These are phyloP conservation scores for Amanita fuliginea DNA, from an alignment of 768 basidiomycete genomes.

Conservation along the genomic window DNA sequence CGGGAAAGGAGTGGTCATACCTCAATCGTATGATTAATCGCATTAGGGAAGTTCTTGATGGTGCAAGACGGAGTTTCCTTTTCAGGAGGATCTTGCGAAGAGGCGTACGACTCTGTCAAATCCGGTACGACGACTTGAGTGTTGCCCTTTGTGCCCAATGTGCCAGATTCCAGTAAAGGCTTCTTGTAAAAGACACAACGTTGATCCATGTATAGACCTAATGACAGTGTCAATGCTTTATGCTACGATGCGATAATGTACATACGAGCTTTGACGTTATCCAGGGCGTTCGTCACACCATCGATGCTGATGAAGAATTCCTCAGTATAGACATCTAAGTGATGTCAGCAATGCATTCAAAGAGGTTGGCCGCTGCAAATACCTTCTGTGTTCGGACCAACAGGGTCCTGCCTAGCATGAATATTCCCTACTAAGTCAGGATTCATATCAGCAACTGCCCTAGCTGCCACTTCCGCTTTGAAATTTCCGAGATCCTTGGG, in stretches of 20 bases:
- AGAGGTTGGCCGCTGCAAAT: conserved; percentile 17
- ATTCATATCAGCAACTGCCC: conserved; percentile 94
- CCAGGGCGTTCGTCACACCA: conserved; percentile 94
- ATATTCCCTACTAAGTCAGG: conserved; percentile 83
- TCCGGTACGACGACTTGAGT: conserved; percentile 92
- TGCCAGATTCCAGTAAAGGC: conserved; percentile 93
- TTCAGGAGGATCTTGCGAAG: conserved; percentile 98
- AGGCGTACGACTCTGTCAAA: conserved; percentile 92
- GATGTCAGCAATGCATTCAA: conserved; percentile 30
- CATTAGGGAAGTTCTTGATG: conserved; percentile 98
- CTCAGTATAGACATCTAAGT: conserved; percentile 74
- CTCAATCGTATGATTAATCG: conserved; percentile 96
- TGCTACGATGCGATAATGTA: conserved; percentile 8
- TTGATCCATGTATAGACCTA: conserved; percentile 96
- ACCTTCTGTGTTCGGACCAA: conserved; percentile 92
- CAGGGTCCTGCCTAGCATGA: conserved; percentile 80
- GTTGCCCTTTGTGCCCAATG: conserved; percentile 97
- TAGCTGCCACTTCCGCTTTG: conserved; percentile 90
- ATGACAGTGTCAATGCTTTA: background rate
- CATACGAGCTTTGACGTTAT: conserved; percentile 93
- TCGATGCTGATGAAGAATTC: conserved; percentile 82
- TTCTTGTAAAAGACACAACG: conserved; percentile 96
- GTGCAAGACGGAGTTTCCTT: conserved; percentile 96
- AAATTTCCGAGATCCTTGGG: conserved; percentile 94
- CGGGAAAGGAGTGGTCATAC: conserved; percentile 26